phyloP scores from a whole-genome alignment of 148 eudicot genomes.

The Vaccinium myrtillus region DNA sequence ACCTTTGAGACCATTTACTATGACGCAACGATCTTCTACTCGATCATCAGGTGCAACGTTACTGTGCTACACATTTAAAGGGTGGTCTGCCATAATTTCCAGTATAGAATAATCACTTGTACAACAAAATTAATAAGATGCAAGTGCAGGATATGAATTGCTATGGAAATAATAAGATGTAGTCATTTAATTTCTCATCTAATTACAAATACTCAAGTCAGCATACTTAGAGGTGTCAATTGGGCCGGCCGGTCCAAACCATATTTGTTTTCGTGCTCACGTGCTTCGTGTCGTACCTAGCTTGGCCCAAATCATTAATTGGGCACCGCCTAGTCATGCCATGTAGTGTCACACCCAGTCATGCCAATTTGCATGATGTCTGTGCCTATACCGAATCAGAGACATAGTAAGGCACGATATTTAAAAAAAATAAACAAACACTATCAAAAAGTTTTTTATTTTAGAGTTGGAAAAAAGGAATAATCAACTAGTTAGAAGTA shows the following conservation, averaged over 20 bases:
- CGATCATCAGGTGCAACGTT: not conserved
- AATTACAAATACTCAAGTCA: not conserved
- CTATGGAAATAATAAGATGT: not conserved
- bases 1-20: constrained; percentile 5
- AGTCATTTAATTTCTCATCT: not conserved
- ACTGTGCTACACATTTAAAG: not conserved
- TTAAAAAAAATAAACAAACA: too few species aligned
- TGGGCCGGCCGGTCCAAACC: not conserved
- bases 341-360: too few species aligned
- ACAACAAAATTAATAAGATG: not conserved
- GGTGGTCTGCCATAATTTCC: not conserved
- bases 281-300: too few species aligned
- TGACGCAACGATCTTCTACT: not conserved
- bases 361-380: too few species aligned
- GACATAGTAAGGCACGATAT: too few species aligned
- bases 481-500: too few species aligned
- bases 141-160: not conserved
- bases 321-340: too few species aligned
- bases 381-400: too few species aligned
- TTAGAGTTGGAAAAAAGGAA: too few species aligned
- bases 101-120: not conserved
- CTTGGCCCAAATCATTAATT: too few species aligned
- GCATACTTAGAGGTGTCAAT: not conserved
- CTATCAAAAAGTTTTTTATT: too few species aligned
- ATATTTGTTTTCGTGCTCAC: too few species aligned